These are phyloP conservation scores for Exophiala spinifera DNA, from an alignment of 2,329 filamentous ascomycete genomes.

Conservation along the genomic window DNA sequence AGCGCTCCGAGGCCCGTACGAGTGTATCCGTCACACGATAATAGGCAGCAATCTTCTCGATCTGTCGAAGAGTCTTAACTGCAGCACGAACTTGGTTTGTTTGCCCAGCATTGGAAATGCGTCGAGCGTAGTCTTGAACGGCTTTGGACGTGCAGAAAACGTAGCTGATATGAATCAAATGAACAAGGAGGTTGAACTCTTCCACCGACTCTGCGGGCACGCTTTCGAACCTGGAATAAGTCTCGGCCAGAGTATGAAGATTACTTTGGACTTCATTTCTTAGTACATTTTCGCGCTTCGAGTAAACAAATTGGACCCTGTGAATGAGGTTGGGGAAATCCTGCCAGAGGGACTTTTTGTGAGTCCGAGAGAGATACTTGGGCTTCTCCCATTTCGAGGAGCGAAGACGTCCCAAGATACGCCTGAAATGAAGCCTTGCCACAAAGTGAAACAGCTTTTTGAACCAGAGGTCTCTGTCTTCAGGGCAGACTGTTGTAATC, in stretches of 20 bases:
- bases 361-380: constrained; percentile 13
- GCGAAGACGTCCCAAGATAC: constrained; percentile 12
- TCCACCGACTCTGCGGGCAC: background rate
- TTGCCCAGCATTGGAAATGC: constrained; percentile 4
- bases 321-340: constrained; percentile 19
- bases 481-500: background rate
- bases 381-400: constrained; percentile 22
- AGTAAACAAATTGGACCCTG: constrained; percentile 18
- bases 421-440: background rate
- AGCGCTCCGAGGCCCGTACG: constrained; percentile 5
- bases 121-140: constrained; percentile 4
- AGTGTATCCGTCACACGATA: constrained; percentile 18
- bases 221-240: constrained; percentile 15
- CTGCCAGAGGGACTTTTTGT: constrained; percentile 23
- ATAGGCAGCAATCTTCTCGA: constrained; percentile 27
- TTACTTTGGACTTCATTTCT: constrained; percentile 6
- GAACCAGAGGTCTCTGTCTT: background rate
- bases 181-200: background rate
- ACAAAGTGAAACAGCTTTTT: background rate
- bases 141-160: constrained; percentile 7
- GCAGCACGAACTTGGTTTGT: constrained; percentile 18
- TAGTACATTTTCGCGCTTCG: constrained; percentile 1
- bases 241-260: constrained; percentile 2
- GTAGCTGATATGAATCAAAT: constrained; percentile 11
- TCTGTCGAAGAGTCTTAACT: constrained; percentile 17